Evolutionary conservation across 768 basidiomycete species (phyloP), one percentile per base, ranked within the genome.

Genomic region (Russula foetens): DNA sequence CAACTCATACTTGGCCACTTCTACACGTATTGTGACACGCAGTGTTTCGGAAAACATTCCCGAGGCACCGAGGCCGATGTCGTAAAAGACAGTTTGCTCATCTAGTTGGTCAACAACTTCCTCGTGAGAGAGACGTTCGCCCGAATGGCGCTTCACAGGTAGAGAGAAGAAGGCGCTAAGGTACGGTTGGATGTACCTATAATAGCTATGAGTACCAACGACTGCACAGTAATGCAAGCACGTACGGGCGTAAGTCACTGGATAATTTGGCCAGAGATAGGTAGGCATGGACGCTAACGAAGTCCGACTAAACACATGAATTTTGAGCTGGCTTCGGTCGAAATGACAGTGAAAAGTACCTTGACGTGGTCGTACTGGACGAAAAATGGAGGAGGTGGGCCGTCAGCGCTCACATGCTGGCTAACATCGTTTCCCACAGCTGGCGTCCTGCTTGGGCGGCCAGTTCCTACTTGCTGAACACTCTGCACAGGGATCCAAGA

Each of bases 341-440:
- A 39, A 38, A 54, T 24, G 19, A 47, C 44, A n/a, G 9, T 21
- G 7, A 26, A 23, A 73, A 71, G 44, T 51, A 90, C 94, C 77
- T 92, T 82, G 50, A 96, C 92, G 71, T 95, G 91, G 67, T 97
- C 90, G 68, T 92, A 99, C 69, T 97, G 88, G 11, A 96, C 83
- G 70, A 94, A 95, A 75, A 93, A 95, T 7, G 96, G 84, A 35
- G 95, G 70, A 3, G 80, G 70, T 2, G 77, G 69, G 3, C 86
- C 87, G 65, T 97, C 93, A 3, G 74, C 70, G 54, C 82, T 77
- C 26, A 99, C 76, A 68, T 89, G 82, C 59, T 76, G 76, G 58
- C 79, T 76, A 23, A 97, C 76, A 7, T 77, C 75, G 7, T 74
- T 73, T 38, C 74, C 72, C 46, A 74, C 73, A 4, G 70, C 62